phyloP scores from a whole-genome alignment of 208 protist genomes.

The Trypanosoma grayi region DNA sequence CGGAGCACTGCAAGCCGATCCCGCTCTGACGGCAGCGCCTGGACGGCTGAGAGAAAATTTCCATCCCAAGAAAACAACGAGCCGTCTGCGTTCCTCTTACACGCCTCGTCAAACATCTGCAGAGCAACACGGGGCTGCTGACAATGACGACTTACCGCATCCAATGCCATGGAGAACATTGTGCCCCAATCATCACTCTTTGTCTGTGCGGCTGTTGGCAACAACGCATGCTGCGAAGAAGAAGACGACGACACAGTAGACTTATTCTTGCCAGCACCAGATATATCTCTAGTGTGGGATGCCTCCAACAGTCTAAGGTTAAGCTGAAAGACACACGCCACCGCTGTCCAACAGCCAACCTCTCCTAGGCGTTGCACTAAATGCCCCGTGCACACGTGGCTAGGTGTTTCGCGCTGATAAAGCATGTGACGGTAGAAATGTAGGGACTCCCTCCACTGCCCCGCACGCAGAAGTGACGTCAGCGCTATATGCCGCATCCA shows the following conservation, averaged over 20 bases:
- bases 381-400: constrained; percentile 39
- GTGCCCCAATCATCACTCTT: constrained; percentile 37
- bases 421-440: constrained; percentile 49
- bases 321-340: constrained; percentile 41
- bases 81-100: background rate
- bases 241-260: too few relatives aligned
- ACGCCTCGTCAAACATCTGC: constrained; percentile 18
- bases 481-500: constrained; percentile 42
- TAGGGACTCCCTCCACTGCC: constrained; percentile 40
- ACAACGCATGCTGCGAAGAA: background rate
- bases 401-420: constrained; percentile 48
- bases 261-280: too few relatives aligned
- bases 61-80: constrained; percentile 48
- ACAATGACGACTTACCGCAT: constrained; percentile 22
- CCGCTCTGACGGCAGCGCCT: constrained; percentile 24
- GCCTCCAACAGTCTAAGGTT: constrained; percentile 36
- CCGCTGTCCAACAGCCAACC: constrained; percentile 27
- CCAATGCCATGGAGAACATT: constrained; percentile 55
- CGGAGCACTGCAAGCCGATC: constrained; percentile 31
- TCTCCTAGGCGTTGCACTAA: constrained; percentile 40
- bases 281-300: background rate
- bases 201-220: background rate
- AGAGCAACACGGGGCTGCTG: constrained; percentile 25
- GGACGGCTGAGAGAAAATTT: constrained; percentile 51
- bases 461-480: constrained; percentile 31